These are phyloP conservation scores for Bacterosira constricta DNA, from an alignment of 108 stramenopile species.

Conservation along the genomic window DNA sequence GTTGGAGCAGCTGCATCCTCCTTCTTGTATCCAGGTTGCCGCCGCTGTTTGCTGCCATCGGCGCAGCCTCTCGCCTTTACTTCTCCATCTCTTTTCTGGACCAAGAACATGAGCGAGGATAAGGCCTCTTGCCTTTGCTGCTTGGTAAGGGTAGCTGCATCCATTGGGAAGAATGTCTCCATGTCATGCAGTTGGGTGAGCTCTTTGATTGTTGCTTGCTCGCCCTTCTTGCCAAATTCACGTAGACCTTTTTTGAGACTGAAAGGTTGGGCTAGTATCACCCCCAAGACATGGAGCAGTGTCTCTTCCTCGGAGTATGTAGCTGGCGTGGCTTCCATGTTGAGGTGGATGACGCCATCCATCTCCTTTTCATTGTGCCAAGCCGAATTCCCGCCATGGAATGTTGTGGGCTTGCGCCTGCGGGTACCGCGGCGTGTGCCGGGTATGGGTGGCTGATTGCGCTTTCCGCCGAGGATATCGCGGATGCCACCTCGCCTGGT, in stretches of 20 bases:
- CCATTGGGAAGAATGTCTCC: constrained; percentile 25
- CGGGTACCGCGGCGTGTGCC: too few species aligned
- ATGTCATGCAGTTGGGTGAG: constrained; percentile 45
- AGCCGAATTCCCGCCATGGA: neutral
- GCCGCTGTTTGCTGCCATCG: constrained; percentile 41
- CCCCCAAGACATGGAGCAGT: neutral
- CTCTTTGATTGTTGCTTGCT: constrained; percentile 35
- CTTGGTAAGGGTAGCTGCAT: constrained; percentile 9
- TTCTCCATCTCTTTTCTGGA: constrained; percentile 10
- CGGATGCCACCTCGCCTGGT: neutral
- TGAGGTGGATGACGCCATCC: neutral
- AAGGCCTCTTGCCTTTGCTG: constrained; percentile 13
- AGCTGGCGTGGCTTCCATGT: neutral
- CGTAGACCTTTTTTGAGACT: neutral
- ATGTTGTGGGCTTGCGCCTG: neutral
- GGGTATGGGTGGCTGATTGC: too few species aligned
- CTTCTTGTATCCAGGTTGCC: neutral
- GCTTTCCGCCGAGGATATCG: too few species aligned
- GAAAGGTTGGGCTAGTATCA: neutral
- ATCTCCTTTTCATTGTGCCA: neutral
- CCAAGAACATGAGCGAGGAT: constrained; percentile 41
- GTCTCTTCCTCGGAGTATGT: neutral
- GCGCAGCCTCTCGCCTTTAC: constrained; percentile 29
- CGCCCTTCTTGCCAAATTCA: neutral
- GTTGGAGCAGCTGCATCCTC: constrained; percentile 45